Evolutionary conservation across 176 grass and related monocot genomes (phyloP).

Genomic region (Carex cristatella): DNA sequence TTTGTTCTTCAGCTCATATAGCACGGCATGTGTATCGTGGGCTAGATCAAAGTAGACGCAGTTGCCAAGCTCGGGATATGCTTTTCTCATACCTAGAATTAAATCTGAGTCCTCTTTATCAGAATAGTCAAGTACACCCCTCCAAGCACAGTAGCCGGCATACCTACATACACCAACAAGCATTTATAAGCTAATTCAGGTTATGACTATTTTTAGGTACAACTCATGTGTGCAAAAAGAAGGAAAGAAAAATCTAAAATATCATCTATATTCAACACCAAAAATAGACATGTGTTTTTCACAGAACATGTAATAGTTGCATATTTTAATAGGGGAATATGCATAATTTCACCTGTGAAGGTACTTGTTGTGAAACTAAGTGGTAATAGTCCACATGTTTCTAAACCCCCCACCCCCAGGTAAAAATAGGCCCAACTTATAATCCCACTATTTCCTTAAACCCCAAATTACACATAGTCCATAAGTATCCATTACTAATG

Average conservation of each 20-base stretch:
- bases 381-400: no score
- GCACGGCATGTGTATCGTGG: constrained; percentile 54
- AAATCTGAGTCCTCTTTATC: constrained; percentile 47
- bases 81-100: constrained; percentile 36
- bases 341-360: neutral
- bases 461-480: no score
- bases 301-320: neutral
- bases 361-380: neutral
- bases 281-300: neutral
- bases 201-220: neutral
- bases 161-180: constrained; percentile 38
- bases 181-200: neutral
- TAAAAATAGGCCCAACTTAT: no score
- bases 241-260: neutral
- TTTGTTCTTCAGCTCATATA: constrained; percentile 64
- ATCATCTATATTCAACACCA: neutral
- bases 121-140: constrained; percentile 73
- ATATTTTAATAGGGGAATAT: neutral
- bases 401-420: no score
- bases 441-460: no score
- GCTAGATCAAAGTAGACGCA: constrained; percentile 92
- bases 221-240: neutral
- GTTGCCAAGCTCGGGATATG: constrained; percentile 59
- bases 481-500: neutral
- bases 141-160: constrained; percentile 75